A percentile compares a stretch with the other conserved stretches of the same genome.
These are phyloP conservation scores for Eutrema salsugineum DNA, from an alignment of 441 rosid genomes.

Conservation along the genomic window DNA sequence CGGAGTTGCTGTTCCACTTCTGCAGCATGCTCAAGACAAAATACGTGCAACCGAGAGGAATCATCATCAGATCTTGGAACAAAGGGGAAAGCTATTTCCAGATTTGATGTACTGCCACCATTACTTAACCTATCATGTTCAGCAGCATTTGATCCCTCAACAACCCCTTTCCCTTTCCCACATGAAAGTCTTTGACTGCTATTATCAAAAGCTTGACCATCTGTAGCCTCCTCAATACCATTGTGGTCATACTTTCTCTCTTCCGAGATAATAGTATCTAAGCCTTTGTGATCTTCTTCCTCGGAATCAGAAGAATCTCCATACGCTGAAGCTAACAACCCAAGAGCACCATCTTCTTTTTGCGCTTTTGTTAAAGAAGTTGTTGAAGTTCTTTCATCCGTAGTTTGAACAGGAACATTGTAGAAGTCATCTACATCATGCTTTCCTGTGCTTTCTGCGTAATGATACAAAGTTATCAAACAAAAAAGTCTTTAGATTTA, in stretches of 20 bases:
- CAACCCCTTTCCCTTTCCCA: slow-evolving; percentile 30
- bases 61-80: slow-evolving; percentile 61
- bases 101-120: slow-evolving; percentile 7
- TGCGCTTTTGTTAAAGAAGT: slow-evolving; percentile 28
- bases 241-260: slow-evolving; percentile 33
- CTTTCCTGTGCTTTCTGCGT: slow-evolving; percentile 48
- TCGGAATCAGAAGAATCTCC: slow-evolving; percentile 96
- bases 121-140: slow-evolving; percentile 32
- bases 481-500: background rate
- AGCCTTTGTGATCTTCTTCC: slow-evolving; percentile 50
- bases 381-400: slow-evolving; percentile 32
- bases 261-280: slow-evolving; percentile 29
- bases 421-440: slow-evolving; percentile 24
- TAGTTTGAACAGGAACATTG: background rate
- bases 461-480: slow-evolving; percentile 19
- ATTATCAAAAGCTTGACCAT: slow-evolving; percentile 34
- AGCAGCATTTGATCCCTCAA: slow-evolving; percentile 21
- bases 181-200: slow-evolving; percentile 33
- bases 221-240: slow-evolving; percentile 34
- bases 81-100: slow-evolving; percentile 30
- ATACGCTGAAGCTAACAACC: slow-evolving; percentile 75
- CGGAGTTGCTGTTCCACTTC: slow-evolving; percentile 86
- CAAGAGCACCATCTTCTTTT: slow-evolving; percentile 62
- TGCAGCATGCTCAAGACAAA: slow-evolving; percentile 96
- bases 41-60: slow-evolving; percentile 82